Percentiles rank a stretch among this genome's conserved stretches.
These are phyloP conservation scores for Capsicum rhomboideum DNA, from an alignment of 257 asterid genomes.

Conservation along the genomic window DNA sequence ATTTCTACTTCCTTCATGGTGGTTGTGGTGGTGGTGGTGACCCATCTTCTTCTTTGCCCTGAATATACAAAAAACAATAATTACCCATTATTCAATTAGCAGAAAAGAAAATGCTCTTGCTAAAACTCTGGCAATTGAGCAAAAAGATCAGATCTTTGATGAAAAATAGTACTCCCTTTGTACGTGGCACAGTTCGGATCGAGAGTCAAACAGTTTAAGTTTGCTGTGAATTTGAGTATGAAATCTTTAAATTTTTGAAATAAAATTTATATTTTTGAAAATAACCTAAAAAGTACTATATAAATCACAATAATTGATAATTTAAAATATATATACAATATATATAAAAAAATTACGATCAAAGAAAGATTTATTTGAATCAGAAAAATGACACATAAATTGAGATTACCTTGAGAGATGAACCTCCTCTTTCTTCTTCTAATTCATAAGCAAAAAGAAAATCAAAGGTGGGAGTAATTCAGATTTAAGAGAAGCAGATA, in stretches of 20 bases:
- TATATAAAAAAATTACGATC: too few relatives aligned
- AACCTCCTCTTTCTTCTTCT: neutral
- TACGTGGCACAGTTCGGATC: too few relatives aligned
- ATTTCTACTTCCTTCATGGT: constrained; percentile 3
- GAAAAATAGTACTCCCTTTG: neutral
- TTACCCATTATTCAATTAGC: neutral
- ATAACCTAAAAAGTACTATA: too few relatives aligned
- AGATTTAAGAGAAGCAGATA: neutral
- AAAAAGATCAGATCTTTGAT: neutral
- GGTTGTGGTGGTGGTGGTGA: constrained; percentile 14
- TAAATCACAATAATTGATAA: too few relatives aligned
- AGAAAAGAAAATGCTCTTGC: too few relatives aligned
- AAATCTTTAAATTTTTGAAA: too few relatives aligned
- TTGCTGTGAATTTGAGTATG: too few relatives aligned
- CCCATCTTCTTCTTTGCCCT: constrained; percentile 7
- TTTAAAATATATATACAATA: too few relatives aligned
- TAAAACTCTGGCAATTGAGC: too few relatives aligned
- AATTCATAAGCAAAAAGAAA: neutral
- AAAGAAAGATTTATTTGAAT: too few relatives aligned
- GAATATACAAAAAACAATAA: neutral
- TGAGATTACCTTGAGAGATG: neutral
- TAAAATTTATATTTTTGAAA: too few relatives aligned
- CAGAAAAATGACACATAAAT: neutral
- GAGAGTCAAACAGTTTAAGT: neutral
- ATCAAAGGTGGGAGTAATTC: neutral